A percentile compares a stretch with the other conserved stretches of the same genome.
Evolutionary conservation across 192 early-diverging fungal species (phyloP).

Genomic region (Lunasporangiospora selenospora): DNA sequence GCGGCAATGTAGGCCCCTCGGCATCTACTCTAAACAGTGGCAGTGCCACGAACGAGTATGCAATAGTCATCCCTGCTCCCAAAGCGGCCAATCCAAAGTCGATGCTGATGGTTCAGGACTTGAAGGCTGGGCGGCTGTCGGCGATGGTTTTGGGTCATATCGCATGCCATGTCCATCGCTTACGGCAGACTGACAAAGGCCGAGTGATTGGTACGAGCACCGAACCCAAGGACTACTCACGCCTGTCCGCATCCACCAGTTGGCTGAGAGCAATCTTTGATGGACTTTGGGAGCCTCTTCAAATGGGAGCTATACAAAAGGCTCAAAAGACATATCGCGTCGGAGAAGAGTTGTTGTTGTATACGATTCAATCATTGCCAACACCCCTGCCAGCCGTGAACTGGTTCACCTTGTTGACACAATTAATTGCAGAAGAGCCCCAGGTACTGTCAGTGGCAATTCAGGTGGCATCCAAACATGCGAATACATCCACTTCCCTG

Average conservation of each 20-base stretch:
- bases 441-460: slow-evolving; percentile 31
- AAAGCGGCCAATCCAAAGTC: slow-evolving; percentile 31
- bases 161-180: slow-evolving; percentile 15
- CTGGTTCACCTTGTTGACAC: slow-evolving; percentile 54
- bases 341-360: slow-evolving; percentile 25
- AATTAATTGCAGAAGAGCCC: slow-evolving; percentile 27
- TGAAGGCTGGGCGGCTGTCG: slow-evolving; percentile 58
- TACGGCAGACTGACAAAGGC: slow-evolving; percentile 29
- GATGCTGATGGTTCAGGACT: slow-evolving; percentile 41
- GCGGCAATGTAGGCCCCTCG: too few relatives aligned
- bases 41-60: not conserved
- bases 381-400: slow-evolving; percentile 60
- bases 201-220: slow-evolving; percentile 40
- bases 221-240: slow-evolving; percentile 58
- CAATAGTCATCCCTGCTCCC: slow-evolving; percentile 15
- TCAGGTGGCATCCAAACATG: slow-evolving; percentile 53
- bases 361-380: slow-evolving; percentile 29
- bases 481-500: slow-evolving; percentile 54
- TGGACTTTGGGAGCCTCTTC: slow-evolving; percentile 26
- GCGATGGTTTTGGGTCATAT: slow-evolving; percentile 51
- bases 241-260: slow-evolving; percentile 52
- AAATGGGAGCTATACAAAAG: slow-evolving; percentile 29
- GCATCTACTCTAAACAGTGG: too few relatives aligned
- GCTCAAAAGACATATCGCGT: slow-evolving; percentile 6
- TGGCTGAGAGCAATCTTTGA: slow-evolving; percentile 61